Percentiles rank a stretch among this genome's conserved stretches.
Conservation (phyloP, 2,329 filamentous ascomycete species). For the Neopestalotiopsis sp. region DNA sequence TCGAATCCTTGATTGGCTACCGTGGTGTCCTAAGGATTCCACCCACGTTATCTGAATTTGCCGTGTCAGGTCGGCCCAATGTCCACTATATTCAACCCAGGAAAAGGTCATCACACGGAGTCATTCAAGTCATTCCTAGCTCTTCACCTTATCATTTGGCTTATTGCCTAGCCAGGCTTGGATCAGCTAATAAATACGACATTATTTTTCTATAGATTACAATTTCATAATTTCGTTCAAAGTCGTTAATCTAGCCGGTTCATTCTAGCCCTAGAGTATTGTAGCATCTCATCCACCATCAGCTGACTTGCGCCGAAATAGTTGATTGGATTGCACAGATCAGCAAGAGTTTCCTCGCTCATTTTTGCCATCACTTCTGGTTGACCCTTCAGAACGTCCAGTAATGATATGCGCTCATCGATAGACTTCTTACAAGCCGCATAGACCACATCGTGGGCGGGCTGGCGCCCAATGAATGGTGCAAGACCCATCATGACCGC, state of each 20-base stretch:
- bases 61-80: too few relatives aligned
- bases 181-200: too few relatives aligned
- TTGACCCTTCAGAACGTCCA: conserved; percentile 47
- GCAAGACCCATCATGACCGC: conserved; percentile 67
- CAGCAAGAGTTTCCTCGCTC: conserved; percentile 24
- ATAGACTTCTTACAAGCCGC: conserved; percentile 57
- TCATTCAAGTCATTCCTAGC: too few relatives aligned
- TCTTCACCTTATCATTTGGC: too few relatives aligned
- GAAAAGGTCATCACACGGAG: too few relatives aligned
- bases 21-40: too few relatives aligned
- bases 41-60: too few relatives aligned
- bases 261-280: neutral
- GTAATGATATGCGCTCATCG: conserved; percentile 46
- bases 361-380: conserved; percentile 48
- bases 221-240: neutral
- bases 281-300: conserved; percentile 35
- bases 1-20: too few relatives aligned
- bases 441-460: conserved; percentile 62
- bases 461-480: conserved; percentile 55
- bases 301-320: conserved; percentile 40
- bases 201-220: neutral
- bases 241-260: neutral
- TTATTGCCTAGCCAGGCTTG: too few relatives aligned
- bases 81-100: too few relatives aligned
- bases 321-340: conserved; percentile 43